Evolutionary conservation across 805 yeast genomes (phyloP).

Genomic region (Maudiozyma barnettii): DNA sequence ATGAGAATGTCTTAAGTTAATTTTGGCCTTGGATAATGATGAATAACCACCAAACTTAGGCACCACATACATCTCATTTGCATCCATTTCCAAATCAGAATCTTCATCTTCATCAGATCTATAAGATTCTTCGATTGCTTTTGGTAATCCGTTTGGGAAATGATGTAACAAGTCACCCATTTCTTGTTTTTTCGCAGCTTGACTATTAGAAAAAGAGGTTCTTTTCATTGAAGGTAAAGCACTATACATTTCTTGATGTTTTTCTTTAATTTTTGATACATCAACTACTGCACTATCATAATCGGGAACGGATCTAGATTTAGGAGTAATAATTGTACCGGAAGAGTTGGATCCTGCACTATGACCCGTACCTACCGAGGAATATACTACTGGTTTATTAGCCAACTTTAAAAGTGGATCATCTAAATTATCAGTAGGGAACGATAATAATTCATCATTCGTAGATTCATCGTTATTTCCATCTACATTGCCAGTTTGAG

Average conservation of each 20-base stretch:
- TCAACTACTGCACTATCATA: slow-evolving; percentile 22
- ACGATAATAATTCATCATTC: neutral
- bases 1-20: slow-evolving; percentile 28
- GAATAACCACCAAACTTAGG: slow-evolving; percentile 68
- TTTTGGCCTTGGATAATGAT: slow-evolving; percentile 42
- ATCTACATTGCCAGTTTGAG: neutral
- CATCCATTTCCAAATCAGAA: slow-evolving; percentile 19
- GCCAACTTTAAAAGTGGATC: neutral
- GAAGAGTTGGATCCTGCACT: slow-evolving; percentile 3
- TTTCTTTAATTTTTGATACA: slow-evolving; percentile 23
- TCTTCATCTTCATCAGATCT: slow-evolving; percentile 3
- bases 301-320: slow-evolving; percentile 28
- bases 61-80: slow-evolving; percentile 19
- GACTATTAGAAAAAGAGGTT: slow-evolving; percentile 10
- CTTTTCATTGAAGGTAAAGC: slow-evolving; percentile 28
- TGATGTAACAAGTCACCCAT: neutral
- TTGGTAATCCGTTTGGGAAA: neutral
- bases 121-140: slow-evolving; percentile 6
- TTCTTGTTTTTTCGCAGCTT: neutral
- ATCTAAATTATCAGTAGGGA: neutral
- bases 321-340: slow-evolving; percentile 28
- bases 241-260: slow-evolving; percentile 18
- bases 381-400: slow-evolving; percentile 1
- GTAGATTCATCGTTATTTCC: neutral
- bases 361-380: neutral